These are phyloP conservation scores for Hanseniaspora gamundiae DNA, from an alignment of 1,139 yeast species.

Conservation along the genomic window DNA sequence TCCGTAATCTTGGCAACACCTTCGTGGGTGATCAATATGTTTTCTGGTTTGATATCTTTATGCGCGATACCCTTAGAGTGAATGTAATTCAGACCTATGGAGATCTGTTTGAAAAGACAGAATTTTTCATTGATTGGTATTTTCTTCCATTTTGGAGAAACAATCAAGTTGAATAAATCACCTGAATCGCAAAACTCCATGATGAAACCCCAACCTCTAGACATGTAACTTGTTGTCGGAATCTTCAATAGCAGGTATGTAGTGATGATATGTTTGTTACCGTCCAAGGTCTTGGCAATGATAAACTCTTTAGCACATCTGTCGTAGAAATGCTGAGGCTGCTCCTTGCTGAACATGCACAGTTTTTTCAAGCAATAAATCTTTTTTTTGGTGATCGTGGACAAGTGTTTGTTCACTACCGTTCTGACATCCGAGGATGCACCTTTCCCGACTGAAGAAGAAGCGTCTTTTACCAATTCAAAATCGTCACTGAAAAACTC, in stretches of 20 bases:
- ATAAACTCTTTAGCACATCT: conserved; percentile 54
- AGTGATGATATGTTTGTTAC: conserved; percentile 46
- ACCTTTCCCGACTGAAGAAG: conserved; percentile 48
- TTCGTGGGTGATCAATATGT: conserved; percentile 45
- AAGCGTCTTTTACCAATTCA: conserved; percentile 32
- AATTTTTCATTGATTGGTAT: conserved; percentile 41
- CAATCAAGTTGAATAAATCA: conserved; percentile 54
- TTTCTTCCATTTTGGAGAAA: conserved; percentile 35
- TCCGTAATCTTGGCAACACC: conserved; percentile 64
- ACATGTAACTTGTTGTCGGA: conserved; percentile 40
- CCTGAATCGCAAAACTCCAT: conserved; percentile 60
- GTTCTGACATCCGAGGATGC: conserved; percentile 59
- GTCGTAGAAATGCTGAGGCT: conserved; percentile 52
- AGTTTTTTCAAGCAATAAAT: conserved; percentile 54
- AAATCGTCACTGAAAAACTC: conserved; percentile 47
- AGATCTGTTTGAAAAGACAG: conserved; percentile 36
- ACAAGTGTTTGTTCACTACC: conserved; percentile 29
- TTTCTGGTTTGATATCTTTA: conserved; percentile 90
- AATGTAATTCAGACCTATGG: conserved; percentile 50
- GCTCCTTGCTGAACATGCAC: conserved; percentile 45
- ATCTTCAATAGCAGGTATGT: conserved; percentile 45
- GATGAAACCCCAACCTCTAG: conserved; percentile 69
- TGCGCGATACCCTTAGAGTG: conserved; percentile 78
- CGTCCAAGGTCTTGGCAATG: conserved; percentile 40
- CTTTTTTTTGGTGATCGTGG: conserved; percentile 27